Evolutionary conservation across 441 rosid species (phyloP).

Genomic region (Adansonia madagascariensis): DNA sequence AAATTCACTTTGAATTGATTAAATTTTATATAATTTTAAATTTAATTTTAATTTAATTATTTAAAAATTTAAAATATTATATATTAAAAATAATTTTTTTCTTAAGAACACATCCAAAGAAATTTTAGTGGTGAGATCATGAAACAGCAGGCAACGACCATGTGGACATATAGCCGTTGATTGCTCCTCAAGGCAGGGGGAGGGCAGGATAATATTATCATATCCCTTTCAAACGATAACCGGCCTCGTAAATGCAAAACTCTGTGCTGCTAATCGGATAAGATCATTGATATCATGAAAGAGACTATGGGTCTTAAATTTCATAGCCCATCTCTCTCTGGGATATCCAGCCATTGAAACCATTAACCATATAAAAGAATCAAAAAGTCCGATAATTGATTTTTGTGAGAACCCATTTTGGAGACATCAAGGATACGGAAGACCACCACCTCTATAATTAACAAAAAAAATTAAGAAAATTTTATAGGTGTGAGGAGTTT

Average conservation of each 20-base stretch:
- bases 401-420: background rate
- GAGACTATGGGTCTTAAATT: too few species aligned
- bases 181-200: background rate
- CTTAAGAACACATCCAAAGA: too few species aligned
- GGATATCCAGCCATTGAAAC: background rate
- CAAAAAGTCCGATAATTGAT: constrained; percentile 18
- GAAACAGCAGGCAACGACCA: background rate
- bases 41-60: too few species aligned
- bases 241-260: constrained; percentile 27
- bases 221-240: constrained; percentile 22
- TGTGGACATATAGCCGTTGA: background rate
- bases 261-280: constrained; percentile 29
- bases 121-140: background rate
- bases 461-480: background rate
- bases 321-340: background rate
- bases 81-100: too few species aligned
- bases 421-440: background rate
- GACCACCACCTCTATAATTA: background rate
- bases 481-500: background rate
- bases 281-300: constrained; percentile 1
- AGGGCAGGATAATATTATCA: background rate
- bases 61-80: too few species aligned
- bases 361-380: background rate
- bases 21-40: too few species aligned
- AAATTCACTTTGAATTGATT: too few species aligned